Percentiles rank a stretch among this genome's conserved stretches.
Evolutionary conservation across 2,329 filamentous ascomycete genomes (phyloP).

Genomic region (Geosmithia flava): DNA sequence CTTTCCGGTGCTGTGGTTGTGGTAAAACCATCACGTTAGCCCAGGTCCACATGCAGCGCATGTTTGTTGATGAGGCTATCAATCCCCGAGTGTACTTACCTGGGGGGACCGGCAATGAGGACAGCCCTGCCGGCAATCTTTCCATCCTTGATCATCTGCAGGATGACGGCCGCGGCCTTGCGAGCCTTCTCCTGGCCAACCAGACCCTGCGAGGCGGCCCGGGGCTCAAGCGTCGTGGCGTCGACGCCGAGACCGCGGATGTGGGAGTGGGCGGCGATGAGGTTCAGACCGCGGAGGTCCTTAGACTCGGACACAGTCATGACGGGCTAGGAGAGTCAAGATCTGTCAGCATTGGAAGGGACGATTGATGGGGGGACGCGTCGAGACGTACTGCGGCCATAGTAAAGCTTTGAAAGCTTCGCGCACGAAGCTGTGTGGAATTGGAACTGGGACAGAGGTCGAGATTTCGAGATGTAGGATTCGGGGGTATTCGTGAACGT

Average conservation of each 20-base stretch:
- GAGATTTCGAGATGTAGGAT: background rate
- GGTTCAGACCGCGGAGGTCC: constrained; percentile 90
- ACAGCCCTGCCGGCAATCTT: constrained; percentile 96
- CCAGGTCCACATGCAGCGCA: background rate
- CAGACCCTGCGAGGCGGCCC: constrained; percentile 75
- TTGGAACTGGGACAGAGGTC: background rate
- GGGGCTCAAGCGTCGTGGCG: constrained; percentile 77
- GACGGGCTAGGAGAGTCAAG: constrained; percentile 31
- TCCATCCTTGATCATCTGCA: constrained; percentile 98
- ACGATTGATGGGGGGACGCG: background rate
- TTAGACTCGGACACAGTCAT: constrained; percentile 86
- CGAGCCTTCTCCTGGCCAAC: constrained; percentile 94
- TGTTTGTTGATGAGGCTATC: background rate
- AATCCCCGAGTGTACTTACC: constrained; percentile 26
- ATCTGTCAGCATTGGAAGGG: background rate
- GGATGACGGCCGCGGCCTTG: constrained; percentile 88
- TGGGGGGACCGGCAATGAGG: constrained; percentile 87
- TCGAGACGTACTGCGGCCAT: background rate
- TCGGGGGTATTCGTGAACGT: background rate
- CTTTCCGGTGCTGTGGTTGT: constrained; percentile 70
- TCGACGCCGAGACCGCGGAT: constrained; percentile 94
- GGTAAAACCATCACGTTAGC: background rate
- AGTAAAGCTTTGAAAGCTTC: background rate
- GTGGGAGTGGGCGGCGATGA: constrained; percentile 97
- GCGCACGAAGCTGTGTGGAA: background rate